Evolutionary conservation across 1,139 yeast species (phyloP), one percentile per base, ranked within the genome.

Genomic region (Pichia sp.): DNA sequence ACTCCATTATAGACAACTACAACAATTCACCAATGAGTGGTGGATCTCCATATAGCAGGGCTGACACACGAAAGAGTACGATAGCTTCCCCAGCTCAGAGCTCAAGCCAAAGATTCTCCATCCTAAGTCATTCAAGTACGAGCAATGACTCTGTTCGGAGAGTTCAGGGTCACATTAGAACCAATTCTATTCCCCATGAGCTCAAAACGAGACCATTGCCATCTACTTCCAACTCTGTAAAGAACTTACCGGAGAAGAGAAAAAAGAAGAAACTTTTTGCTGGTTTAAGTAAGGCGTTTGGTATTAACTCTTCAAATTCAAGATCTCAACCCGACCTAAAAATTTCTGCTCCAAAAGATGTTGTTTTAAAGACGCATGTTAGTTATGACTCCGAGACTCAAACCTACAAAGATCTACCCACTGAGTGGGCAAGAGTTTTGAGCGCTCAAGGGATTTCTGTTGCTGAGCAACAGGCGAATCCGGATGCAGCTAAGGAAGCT

Each of bases 361-460:
- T 94, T 22, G 81, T 85, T 51, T 95, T 87, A 55, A 83, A 86
- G 28, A 86, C 94, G 3, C 97, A 91, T 58, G 97, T 91, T 11
- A 96, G 95, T 17, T 80, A 83, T 41, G 91, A 88, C 57, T 62
- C 69, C 20, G 80, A 77, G 49, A 80, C 91, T 23, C 95, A 96
- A 9, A 79, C 84, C 40, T 88, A 82, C 52, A 83, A 91, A 2
- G 97, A 96, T 2, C 67, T 88, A 37, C 98, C 97, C 2, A 76
- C 74, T 32, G 96, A 85, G 56, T 91, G 98, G 98, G 91, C 85
- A 50, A 70, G 74, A 42, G 65, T 87, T 33, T 67, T 91, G 43
- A 73, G 80, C 15, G 93, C 88, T 14, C 80, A 87, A 55, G 97
- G 97, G 29, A 85, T 91, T 35, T 73, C 94, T 6, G 75, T 74